A percentile compares a stretch with the other conserved stretches of the same genome.
These are phyloP conservation scores for Backusella tarrabulga DNA, from an alignment of 192 early-diverging fungal genomes.

Conservation along the genomic window DNA sequence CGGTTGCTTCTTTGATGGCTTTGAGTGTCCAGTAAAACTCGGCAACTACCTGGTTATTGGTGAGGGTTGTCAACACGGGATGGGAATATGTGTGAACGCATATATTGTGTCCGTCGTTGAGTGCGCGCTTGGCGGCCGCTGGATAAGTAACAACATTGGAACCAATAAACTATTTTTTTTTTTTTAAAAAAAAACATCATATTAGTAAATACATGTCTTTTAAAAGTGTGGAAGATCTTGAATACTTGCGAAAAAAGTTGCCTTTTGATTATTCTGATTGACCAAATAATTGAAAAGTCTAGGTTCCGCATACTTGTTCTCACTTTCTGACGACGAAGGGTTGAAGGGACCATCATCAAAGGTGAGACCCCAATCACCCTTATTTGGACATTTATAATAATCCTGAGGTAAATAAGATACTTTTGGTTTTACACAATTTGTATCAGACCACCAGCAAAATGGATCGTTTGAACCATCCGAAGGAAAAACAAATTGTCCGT, in stretches of 20 bases:
- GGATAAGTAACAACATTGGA: constrained; percentile 34
- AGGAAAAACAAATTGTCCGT: constrained; percentile 17
- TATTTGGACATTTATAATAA: constrained; percentile 15
- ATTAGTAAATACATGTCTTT: no score
- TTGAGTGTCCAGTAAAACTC: constrained; percentile 43
- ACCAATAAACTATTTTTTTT: constrained; percentile 35
- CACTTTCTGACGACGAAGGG: background rate
- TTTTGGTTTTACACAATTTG: constrained; percentile 19
- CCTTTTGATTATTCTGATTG: constrained; percentile 11
- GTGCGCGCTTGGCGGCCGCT: constrained; percentile 25
- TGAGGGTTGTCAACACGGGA: constrained; percentile 41
- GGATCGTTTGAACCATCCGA: background rate
- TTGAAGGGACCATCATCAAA: constrained; percentile 27
- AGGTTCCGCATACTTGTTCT: constrained; percentile 12
- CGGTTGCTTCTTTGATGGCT: constrained; percentile 43
- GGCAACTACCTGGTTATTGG: constrained; percentile 43
- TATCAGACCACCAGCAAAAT: constrained; percentile 22
- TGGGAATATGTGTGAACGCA: constrained; percentile 64
- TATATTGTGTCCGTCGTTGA: constrained; percentile 52
- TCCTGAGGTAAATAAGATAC: constrained; percentile 26
- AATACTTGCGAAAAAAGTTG: constrained; percentile 22
- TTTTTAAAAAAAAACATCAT: background rate
- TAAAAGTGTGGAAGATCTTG: background rate
- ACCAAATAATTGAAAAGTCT: constrained; percentile 20
- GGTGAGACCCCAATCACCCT: constrained; percentile 21